Evolutionary conservation across 306 rosid species (phyloP).

Genomic region (Cucumis melo): DNA sequence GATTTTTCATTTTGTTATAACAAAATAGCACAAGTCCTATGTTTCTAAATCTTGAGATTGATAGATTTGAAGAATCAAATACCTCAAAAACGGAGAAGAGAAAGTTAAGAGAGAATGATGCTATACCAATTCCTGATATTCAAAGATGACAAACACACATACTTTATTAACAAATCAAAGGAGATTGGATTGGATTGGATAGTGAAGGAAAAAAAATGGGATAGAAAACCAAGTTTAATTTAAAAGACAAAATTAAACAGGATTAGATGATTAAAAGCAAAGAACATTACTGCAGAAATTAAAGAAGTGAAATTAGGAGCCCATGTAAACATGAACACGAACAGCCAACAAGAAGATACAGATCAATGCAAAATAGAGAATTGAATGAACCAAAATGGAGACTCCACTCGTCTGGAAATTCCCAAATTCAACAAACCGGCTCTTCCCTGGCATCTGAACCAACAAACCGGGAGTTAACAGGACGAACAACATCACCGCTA

Average conservation of each 20-base stretch:
- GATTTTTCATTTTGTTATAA: no score
- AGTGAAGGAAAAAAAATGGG: no score
- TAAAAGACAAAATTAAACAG: no score
- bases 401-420: conserved; percentile 68
- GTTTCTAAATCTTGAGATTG: no score
- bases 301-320: conserved; percentile 9
- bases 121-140: neutral
- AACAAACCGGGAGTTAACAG: conserved; percentile 73
- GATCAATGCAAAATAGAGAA: conserved; percentile 64
- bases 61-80: neutral
- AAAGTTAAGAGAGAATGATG: neutral
- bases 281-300: no score
- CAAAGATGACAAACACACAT: neutral
- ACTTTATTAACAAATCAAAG: neutral
- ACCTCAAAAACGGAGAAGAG: neutral
- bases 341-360: conserved; percentile 76
- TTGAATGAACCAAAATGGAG: conserved; percentile 59
- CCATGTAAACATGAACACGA: conserved; percentile 53
- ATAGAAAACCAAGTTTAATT: neutral
- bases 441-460: conserved; percentile 63
- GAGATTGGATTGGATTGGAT: no score
- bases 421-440: conserved; percentile 45
- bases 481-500: conserved; percentile 71
- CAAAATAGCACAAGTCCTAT: no score
- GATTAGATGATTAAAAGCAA: neutral